phyloP scores from a whole-genome alignment of 306 rosid genomes.

The Notholithocarpus densiflorus region DNA sequence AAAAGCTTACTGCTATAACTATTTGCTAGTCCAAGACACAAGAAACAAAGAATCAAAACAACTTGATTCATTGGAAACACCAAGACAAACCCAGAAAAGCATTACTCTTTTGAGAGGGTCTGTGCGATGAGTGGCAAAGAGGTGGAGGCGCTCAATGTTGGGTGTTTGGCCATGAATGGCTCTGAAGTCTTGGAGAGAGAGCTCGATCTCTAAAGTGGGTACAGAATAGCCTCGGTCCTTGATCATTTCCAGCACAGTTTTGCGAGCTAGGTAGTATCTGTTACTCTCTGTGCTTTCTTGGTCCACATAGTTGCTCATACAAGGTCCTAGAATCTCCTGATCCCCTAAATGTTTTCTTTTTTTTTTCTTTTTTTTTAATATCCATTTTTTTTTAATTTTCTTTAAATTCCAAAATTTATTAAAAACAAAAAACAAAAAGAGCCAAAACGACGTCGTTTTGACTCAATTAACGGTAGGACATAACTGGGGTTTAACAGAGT shows the following conservation, averaged over 20 bases:
- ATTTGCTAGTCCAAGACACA: background rate
- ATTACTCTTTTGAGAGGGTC: slow-evolving; percentile 66
- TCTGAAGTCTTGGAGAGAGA: slow-evolving; percentile 66
- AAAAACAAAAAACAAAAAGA: too few relatives aligned
- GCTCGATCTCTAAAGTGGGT: slow-evolving; percentile 47
- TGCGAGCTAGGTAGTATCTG: slow-evolving; percentile 67
- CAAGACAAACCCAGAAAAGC: background rate
- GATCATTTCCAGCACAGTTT: slow-evolving; percentile 78
- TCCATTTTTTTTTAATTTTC: too few relatives aligned
- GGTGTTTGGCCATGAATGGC: slow-evolving; percentile 47
- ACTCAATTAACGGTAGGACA: too few relatives aligned
- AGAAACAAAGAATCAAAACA: background rate
- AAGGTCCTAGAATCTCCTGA: slow-evolving; percentile 20
- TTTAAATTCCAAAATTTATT: too few relatives aligned
- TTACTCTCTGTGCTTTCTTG: slow-evolving; percentile 64
- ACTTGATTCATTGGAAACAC: background rate
- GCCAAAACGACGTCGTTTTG: too few relatives aligned
- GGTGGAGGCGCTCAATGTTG: slow-evolving; percentile 65
- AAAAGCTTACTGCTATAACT: too few relatives aligned
- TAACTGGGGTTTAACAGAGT: too few relatives aligned
- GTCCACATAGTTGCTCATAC: slow-evolving; percentile 51
- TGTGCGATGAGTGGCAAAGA: slow-evolving; percentile 50
- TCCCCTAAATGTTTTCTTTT: too few relatives aligned
- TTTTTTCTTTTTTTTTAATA: too few relatives aligned
- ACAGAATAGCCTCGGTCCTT: slow-evolving; percentile 73